Percentiles rank a stretch among this genome's conserved stretches.
phyloP scores from a whole-genome alignment of 257 asterid genomes.

The Solanum etuberosum region DNA sequence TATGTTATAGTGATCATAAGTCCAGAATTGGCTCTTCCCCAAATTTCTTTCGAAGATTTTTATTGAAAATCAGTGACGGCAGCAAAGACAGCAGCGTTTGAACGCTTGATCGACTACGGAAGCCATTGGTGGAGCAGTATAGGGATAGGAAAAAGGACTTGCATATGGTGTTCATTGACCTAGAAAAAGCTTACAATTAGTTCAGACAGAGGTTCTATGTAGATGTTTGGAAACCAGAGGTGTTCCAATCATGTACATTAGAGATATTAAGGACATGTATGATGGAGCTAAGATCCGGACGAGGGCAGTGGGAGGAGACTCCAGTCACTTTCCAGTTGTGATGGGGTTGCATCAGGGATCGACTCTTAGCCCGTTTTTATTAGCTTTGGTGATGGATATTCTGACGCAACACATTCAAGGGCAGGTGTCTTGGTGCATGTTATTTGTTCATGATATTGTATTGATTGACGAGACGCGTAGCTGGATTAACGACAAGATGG shows the following conservation, averaged over 20 bases:
- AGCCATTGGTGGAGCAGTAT: neutral
- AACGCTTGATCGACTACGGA: neutral
- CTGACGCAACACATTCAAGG: neutral
- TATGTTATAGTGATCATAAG: neutral
- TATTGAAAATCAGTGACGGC: neutral
- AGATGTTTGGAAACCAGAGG: neutral
- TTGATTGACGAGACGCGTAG: neutral
- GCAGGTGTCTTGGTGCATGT: neutral
- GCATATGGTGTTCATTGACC: neutral
- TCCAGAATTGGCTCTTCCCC: neutral
- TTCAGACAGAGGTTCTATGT: neutral
- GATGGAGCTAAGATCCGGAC: neutral
- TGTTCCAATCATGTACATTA: neutral
- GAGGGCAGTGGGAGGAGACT: neutral
- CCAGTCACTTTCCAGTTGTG: neutral
- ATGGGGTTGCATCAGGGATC: neutral
- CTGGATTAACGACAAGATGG: neutral
- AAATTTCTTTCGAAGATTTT: neutral
- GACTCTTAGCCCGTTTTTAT: neutral
- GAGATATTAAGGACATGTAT: neutral
- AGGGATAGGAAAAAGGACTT: neutral
- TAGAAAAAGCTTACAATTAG: neutral
- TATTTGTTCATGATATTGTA: neutral
- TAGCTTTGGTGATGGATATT: neutral
- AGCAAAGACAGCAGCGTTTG: neutral